Evolutionary conservation across 345 rosid genomes (phyloP).

Genomic region (Brassica nigra): DNA sequence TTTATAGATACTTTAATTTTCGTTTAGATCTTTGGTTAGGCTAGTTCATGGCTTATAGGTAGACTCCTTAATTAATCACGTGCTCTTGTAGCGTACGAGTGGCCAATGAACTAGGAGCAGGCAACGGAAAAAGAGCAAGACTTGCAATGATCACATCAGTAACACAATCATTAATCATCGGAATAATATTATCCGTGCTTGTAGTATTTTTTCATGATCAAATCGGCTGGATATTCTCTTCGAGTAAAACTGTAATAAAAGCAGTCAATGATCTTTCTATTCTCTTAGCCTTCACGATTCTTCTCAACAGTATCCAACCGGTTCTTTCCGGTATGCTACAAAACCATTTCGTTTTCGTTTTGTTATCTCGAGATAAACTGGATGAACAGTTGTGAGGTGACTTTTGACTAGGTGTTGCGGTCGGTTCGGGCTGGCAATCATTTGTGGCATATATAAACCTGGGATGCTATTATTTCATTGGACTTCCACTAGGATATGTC

Average conservation of each 20-base stretch:
- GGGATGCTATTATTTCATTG: conserved; percentile 65
- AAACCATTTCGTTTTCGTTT: neutral
- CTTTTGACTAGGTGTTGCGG: conserved; percentile 61
- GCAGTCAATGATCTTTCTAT: conserved; percentile 65
- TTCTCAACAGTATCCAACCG: conserved; percentile 91
- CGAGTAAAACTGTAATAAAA: conserved; percentile 54
- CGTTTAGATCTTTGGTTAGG: neutral
- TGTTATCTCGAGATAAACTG: neutral
- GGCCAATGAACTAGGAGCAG: conserved; percentile 44
- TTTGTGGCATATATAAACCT: conserved; percentile 62
- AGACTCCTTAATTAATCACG: neutral
- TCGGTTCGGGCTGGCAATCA: conserved; percentile 83
- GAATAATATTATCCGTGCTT: conserved; percentile 57
- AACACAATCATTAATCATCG: conserved; percentile 54
- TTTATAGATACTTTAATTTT: neutral
- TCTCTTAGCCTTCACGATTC: conserved; percentile 75
- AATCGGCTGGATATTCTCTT: conserved; percentile 58
- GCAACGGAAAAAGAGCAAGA: conserved; percentile 42
- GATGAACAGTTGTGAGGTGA: neutral
- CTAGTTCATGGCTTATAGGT: neutral
- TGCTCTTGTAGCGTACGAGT: conserved; percentile 54
- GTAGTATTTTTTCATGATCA: conserved; percentile 49
- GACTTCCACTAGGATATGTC: conserved; percentile 66
- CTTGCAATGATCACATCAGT: conserved; percentile 71
- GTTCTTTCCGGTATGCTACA: conserved; percentile 63